Evolutionary conservation across 1,139 yeast species (phyloP).

Genomic region (Yamadazyma atlantica): DNA sequence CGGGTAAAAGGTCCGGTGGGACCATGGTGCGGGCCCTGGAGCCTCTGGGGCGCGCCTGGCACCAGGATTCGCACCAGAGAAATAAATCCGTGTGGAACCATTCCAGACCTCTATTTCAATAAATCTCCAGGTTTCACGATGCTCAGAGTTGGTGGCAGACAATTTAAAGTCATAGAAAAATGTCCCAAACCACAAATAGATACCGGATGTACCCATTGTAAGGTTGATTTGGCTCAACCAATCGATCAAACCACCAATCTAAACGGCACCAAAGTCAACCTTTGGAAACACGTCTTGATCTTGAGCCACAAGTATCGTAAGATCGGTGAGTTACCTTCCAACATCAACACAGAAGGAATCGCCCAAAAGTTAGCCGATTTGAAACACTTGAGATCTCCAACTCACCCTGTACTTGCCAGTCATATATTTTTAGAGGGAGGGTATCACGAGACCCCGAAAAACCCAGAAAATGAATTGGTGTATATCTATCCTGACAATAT

Average conservation of each 20-base stretch:
- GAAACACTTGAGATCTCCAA: slow-evolving; percentile 9
- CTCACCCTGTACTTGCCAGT: slow-evolving; percentile 54
- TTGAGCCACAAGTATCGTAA: slow-evolving; percentile 37
- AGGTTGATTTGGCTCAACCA: slow-evolving; percentile 46
- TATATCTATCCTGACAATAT: slow-evolving; percentile 59
- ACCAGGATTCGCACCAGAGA: too few relatives aligned
- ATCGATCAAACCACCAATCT: slow-evolving; percentile 42
- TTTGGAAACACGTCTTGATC: slow-evolving; percentile 58
- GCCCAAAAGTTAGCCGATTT: slow-evolving; percentile 5
- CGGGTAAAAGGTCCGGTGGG: too few relatives aligned
- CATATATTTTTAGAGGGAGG: slow-evolving; percentile 27
- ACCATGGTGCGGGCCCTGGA: too few relatives aligned
- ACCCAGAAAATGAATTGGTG: slow-evolving; percentile 24
- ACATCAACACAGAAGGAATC: slow-evolving; percentile 47
- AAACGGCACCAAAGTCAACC: slow-evolving; percentile 47
- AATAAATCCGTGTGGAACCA: too few relatives aligned
- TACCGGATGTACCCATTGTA: slow-evolving; percentile 65
- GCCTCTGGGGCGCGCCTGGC: too few relatives aligned
- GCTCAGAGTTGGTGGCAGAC: not conserved
- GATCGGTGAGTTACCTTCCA: slow-evolving; percentile 54
- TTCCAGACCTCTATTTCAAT: too few relatives aligned
- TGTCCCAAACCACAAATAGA: slow-evolving; percentile 57
- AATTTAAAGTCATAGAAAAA: slow-evolving; percentile 15
- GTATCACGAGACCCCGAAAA: slow-evolving; percentile 7
- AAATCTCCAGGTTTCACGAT: too few relatives aligned